Evolutionary conservation across 2,329 filamentous ascomycete species (phyloP).

Genomic region (Fusarium liriodendri): DNA sequence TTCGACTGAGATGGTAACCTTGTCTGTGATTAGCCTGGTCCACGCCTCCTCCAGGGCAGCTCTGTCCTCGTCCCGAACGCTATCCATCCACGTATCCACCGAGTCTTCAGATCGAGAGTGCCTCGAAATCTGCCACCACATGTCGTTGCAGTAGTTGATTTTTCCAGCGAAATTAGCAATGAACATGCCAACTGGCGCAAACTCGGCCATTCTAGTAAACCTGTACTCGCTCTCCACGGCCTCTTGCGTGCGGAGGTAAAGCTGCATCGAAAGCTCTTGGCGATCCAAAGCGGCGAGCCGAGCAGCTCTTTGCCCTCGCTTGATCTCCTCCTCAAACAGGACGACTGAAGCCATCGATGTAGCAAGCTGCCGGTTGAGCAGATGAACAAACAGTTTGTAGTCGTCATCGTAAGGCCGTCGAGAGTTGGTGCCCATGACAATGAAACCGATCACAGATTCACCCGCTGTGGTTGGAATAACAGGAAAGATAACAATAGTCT

Average conservation of each 20-base stretch:
- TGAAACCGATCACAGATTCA: conserved; percentile 79
- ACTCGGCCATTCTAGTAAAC: conserved; percentile 87
- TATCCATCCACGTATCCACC: conserved; percentile 77
- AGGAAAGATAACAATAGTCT: conserved; percentile 79
- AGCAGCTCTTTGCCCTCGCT: conserved; percentile 77
- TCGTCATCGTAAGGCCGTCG: conserved; percentile 83
- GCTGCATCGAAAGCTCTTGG: conserved; percentile 80
- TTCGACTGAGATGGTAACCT: conserved; percentile 74
- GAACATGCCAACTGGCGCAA: conserved; percentile 86
- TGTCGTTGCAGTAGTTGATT: conserved; percentile 85
- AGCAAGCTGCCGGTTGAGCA: conserved; percentile 79
- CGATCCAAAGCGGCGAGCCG: conserved; percentile 80
- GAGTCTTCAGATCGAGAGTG: conserved; percentile 69
- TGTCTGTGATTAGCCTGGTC: conserved; percentile 70
- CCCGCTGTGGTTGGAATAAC: conserved; percentile 79
- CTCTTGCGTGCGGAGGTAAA: conserved; percentile 73
- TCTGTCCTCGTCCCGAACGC: conserved; percentile 75
- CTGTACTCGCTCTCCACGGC: conserved; percentile 77
- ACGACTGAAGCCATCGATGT: conserved; percentile 86
- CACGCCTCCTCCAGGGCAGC: conserved; percentile 69
- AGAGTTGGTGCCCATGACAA: conserved; percentile 83
- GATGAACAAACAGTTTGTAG: conserved; percentile 80
- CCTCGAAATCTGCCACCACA: conserved; percentile 78
- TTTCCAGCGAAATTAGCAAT: conserved; percentile 78
- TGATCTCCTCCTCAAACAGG: conserved; percentile 85